A percentile compares a stretch with the other conserved stretches of the same genome.
These are phyloP conservation scores for Hysterium pulicare DNA, from an alignment of 2,329 filamentous ascomycete genomes.

Conservation along the genomic window DNA sequence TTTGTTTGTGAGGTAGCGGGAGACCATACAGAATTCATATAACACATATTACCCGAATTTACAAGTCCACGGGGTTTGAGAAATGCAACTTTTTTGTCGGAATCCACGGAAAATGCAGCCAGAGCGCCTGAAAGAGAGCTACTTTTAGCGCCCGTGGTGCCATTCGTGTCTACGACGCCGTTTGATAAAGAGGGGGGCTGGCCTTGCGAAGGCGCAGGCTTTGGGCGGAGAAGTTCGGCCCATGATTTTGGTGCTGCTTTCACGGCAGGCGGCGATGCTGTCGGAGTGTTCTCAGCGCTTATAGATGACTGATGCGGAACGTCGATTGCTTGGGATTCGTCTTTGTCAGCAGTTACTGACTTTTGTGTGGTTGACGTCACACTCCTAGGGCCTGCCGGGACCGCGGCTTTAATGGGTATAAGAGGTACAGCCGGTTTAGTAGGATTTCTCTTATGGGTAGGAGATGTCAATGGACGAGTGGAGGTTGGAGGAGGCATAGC, in stretches of 20 bases:
- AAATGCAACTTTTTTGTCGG: conserved; percentile 68
- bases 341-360: conserved; percentile 19
- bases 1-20: neutral
- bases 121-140: conserved; percentile 75
- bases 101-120: conserved; percentile 65
- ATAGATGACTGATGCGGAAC: conserved; percentile 9
- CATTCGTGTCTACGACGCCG: conserved; percentile 34
- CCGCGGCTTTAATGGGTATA: conserved; percentile 46
- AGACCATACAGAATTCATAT: conserved; percentile 95
- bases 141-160: conserved; percentile 47
- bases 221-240: conserved; percentile 64
- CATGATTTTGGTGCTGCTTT: conserved; percentile 54
- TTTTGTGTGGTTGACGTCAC: conserved; percentile 35
- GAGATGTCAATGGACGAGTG: conserved; percentile 29
- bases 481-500: conserved; percentile 34
- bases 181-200: conserved; percentile 28
- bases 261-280: conserved; percentile 39
- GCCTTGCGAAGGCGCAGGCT: conserved; percentile 37
- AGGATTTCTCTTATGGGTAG: conserved; percentile 40
- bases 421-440: conserved; percentile 52
- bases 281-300: conserved; percentile 33
- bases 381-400: conserved; percentile 20
- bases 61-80: conserved; percentile 89
- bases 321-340: conserved; percentile 10
- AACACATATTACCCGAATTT: conserved; percentile 98